Conservation (phyloP, 2,329 filamentous ascomycete genomes). For the Emergomyces africanus region DNA sequence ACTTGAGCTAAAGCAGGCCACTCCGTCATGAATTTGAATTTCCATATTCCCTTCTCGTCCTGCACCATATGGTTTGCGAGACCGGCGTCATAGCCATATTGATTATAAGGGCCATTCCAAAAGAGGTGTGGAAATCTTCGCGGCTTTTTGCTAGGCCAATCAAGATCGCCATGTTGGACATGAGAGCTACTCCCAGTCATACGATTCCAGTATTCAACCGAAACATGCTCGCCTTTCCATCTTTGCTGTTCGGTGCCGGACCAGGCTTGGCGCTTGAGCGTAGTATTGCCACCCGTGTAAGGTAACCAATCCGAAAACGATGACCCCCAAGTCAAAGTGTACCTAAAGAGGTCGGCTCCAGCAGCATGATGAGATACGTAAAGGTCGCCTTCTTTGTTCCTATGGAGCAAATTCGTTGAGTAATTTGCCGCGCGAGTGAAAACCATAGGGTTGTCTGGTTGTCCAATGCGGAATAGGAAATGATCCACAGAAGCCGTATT, state of each 20-base stretch:
- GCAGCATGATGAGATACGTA: constrained; percentile 46
- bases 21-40: constrained; percentile 48
- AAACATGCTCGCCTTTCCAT: constrained; percentile 51
- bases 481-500: constrained; percentile 40
- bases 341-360: constrained; percentile 51
- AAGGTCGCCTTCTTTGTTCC: constrained; percentile 30
- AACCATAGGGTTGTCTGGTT: constrained; percentile 41
- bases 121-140: constrained; percentile 51
- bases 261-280: constrained; percentile 40
- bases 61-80: constrained; percentile 41
- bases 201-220: constrained; percentile 51
- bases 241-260: constrained; percentile 44
- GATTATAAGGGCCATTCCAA: constrained; percentile 50
- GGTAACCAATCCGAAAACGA: constrained; percentile 46
- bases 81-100: constrained; percentile 51
- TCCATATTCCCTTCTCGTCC: constrained; percentile 39
- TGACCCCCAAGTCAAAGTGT: constrained; percentile 49
- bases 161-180: constrained; percentile 46
- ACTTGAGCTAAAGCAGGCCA: constrained; percentile 51
- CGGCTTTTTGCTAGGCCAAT: constrained; percentile 24
- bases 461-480: constrained; percentile 47
- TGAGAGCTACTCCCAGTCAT: constrained; percentile 47
- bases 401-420: constrained; percentile 36
- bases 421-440: constrained; percentile 43
- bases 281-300: constrained; percentile 41